Evolutionary conservation across 2,329 filamentous ascomycete genomes (phyloP).

Genomic region (Paracamarosporium sp.): DNA sequence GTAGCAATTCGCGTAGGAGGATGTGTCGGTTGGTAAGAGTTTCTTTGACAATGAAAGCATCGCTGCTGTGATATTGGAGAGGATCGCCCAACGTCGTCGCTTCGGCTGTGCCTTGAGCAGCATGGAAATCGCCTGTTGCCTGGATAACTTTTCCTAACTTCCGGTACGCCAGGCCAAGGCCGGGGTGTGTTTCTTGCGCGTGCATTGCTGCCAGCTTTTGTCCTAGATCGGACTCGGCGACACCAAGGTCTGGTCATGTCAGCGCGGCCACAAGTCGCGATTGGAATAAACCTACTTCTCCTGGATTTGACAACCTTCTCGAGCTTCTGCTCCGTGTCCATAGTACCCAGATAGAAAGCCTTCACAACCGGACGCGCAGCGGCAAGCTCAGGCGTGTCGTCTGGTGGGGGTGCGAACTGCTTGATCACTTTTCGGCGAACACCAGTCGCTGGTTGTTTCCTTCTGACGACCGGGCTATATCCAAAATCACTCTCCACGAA

Average conservation of each 20-base stretch:
- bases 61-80: conserved; percentile 91
- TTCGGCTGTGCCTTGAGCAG: conserved; percentile 94
- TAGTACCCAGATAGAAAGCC: conserved; percentile 90
- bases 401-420: conserved; percentile 95
- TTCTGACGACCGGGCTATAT: conserved; percentile 92
- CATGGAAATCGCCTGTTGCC: conserved; percentile 92
- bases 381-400: conserved; percentile 94
- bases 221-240: conserved; percentile 91
- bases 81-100: conserved; percentile 94
- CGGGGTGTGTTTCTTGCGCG: conserved; percentile 87
- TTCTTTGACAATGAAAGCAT: conserved; percentile 98
- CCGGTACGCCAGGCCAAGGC: conserved; percentile 87
- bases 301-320: conserved; percentile 92
- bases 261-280: conserved; percentile 11
- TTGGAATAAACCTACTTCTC: conserved; percentile 67
- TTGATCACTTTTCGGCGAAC: conserved; percentile 95
- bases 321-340: conserved; percentile 97
- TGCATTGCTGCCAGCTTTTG: conserved; percentile 87
- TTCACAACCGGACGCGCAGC: conserved; percentile 91
- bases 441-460: conserved; percentile 96
- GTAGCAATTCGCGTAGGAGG: conserved; percentile 87
- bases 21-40: conserved; percentile 98
- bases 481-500: conserved; percentile 99
- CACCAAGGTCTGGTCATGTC: conserved; percentile 74
- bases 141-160: conserved; percentile 95